A percentile compares a stretch with the other conserved stretches of the same genome.
Conservation (phyloP, 1,139 yeast genomes). For the Blastobotrys arbuscula region DNA sequence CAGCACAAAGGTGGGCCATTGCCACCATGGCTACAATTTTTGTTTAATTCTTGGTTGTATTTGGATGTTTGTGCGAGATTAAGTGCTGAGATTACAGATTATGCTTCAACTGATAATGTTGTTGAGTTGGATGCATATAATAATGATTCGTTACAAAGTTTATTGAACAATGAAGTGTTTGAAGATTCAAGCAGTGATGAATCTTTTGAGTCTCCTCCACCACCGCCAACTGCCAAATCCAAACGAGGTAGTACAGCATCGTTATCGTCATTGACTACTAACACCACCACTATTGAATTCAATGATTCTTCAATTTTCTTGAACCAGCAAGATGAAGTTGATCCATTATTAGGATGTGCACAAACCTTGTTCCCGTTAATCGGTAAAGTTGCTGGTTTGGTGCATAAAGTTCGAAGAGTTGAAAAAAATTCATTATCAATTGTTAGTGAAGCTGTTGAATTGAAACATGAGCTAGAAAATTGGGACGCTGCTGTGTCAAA, state of each 20-base stretch:
- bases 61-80: constrained; percentile 61
- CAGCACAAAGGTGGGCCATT: constrained; percentile 16
- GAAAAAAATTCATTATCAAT: constrained; percentile 42
- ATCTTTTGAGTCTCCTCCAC: neutral
- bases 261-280: neutral
- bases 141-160: constrained; percentile 1
- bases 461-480: constrained; percentile 47
- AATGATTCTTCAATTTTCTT: neutral
- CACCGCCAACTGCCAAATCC: neutral
- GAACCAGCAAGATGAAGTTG: constrained; percentile 32
- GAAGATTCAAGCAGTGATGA: constrained; percentile 10
- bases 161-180: constrained; percentile 11
- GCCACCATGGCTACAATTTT: constrained; percentile 41
- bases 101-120: constrained; percentile 29
- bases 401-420: constrained; percentile 43
- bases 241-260: neutral
- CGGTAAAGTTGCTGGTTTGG: constrained; percentile 56
- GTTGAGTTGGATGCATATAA: constrained; percentile 15
- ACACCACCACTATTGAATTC: neutral
- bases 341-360: constrained; percentile 62
- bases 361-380: constrained; percentile 58
- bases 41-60: constrained; percentile 61
- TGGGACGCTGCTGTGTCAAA: constrained; percentile 40
- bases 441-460: constrained; percentile 50
- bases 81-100: constrained; percentile 44